phyloP scores from a whole-genome alignment of 441 rosid genomes.

The Bocquillonia castaneifolia region DNA sequence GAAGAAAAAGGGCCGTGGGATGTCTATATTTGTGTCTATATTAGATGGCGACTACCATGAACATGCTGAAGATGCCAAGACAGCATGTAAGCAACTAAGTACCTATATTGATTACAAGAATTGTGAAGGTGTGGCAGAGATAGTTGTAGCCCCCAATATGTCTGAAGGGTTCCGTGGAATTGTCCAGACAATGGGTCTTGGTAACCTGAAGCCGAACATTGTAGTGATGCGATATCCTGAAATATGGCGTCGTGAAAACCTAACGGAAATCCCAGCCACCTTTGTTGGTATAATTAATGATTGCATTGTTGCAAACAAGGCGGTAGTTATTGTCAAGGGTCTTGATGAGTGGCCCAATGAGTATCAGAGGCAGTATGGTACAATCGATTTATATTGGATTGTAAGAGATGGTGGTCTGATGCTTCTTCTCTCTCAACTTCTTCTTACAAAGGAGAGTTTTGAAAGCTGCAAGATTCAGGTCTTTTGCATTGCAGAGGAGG shows the following conservation, averaged over 20 bases:
- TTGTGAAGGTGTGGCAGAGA: slow-evolving; percentile 98
- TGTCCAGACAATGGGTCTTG: slow-evolving; percentile 97
- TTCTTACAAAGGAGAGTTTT: slow-evolving; percentile 93
- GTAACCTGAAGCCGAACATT: slow-evolving; percentile 94
- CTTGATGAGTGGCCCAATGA: slow-evolving; percentile 99
- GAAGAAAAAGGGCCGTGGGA: slow-evolving; percentile 99
- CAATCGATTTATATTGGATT: slow-evolving; percentile 96
- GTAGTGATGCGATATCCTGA: slow-evolving; percentile 98
- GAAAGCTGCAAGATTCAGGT: slow-evolving; percentile 99
- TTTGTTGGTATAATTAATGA: slow-evolving; percentile 92
- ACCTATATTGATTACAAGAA: slow-evolving; percentile 87
- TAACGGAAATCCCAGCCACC: slow-evolving; percentile 82
- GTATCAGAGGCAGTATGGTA: slow-evolving; percentile 93
- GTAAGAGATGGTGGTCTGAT: slow-evolving; percentile 97
- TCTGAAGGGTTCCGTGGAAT: slow-evolving; percentile 94
- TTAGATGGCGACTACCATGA: slow-evolving; percentile 94
- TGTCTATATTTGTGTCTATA: slow-evolving; percentile 91
- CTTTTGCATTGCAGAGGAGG: slow-evolving; percentile 97
- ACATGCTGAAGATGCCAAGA: slow-evolving; percentile 89
- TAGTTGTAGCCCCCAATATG: slow-evolving; percentile 98
- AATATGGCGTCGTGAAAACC: slow-evolving; percentile 96
- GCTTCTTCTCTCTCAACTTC: slow-evolving; percentile 98
- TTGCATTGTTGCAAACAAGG: slow-evolving; percentile 97
- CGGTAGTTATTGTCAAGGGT: slow-evolving; percentile 95
- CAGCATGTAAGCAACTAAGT: slow-evolving; percentile 77